Evolutionary conservation across 192 early-diverging fungal genomes (phyloP).

Genomic region (Backusella australiensis): DNA sequence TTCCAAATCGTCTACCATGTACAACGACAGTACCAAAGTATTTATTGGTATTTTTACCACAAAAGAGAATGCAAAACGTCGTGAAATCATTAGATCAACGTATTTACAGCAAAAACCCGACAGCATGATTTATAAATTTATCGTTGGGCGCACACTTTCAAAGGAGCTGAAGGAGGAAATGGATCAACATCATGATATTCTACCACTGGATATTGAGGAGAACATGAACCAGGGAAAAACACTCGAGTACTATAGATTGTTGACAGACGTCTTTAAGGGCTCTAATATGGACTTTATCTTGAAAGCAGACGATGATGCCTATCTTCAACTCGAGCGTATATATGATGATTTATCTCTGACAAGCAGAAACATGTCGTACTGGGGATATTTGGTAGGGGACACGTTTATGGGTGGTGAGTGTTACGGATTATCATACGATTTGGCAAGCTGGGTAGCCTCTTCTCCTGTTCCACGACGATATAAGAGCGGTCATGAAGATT

Average conservation of each 20-base stretch:
- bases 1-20: background rate
- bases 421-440: constrained; percentile 30
- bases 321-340: constrained; percentile 27
- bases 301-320: constrained; percentile 37
- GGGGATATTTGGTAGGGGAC: constrained; percentile 29
- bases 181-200: constrained; percentile 24
- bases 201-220: constrained; percentile 32
- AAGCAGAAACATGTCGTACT: constrained; percentile 23
- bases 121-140: constrained; percentile 31
- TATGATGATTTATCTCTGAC: constrained; percentile 21
- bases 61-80: constrained; percentile 10
- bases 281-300: constrained; percentile 27
- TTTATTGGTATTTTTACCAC: constrained; percentile 36
- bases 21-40: constrained; percentile 9
- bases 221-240: constrained; percentile 40
- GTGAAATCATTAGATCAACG: constrained; percentile 28
- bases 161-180: constrained; percentile 17
- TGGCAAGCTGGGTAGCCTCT: constrained; percentile 19
- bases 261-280: constrained; percentile 4
- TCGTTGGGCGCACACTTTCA: constrained; percentile 12
- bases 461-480: constrained; percentile 7
- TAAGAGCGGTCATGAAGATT: constrained; percentile 30
- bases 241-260: constrained; percentile 28
- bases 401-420: constrained; percentile 32
- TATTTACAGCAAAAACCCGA: constrained; percentile 25